These are phyloP conservation scores for Populus tomentosa DNA, from an alignment of 441 rosid species.

Conservation along the genomic window DNA sequence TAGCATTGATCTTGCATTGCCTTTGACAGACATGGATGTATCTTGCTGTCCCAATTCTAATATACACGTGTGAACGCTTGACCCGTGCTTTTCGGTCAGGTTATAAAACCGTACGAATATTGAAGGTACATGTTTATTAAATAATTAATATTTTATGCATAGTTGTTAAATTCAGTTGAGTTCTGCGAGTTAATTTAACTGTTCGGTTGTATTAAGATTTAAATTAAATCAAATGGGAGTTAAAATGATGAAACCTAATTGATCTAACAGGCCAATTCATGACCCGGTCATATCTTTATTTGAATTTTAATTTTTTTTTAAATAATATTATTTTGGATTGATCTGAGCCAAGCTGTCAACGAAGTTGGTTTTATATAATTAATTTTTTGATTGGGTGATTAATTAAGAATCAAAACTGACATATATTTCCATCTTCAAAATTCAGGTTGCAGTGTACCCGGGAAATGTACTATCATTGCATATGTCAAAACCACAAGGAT, in stretches of 20 bases:
- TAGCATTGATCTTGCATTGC: background rate
- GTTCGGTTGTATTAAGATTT: background rate
- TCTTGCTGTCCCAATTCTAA: slow-evolving; percentile 53
- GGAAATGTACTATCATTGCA: slow-evolving; percentile 77
- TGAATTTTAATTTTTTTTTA: too few relatives aligned
- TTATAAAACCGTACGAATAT: slow-evolving; percentile 52
- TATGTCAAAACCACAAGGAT: slow-evolving; percentile 81
- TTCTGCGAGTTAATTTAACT: fast-evolving
- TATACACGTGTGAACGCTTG: slow-evolving; percentile 57
- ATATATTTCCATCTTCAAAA: background rate
- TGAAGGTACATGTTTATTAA: slow-evolving; percentile 45
- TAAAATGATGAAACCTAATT: too few relatives aligned
- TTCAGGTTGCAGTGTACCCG: slow-evolving; percentile 78
- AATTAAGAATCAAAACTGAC: background rate
- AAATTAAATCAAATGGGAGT: too few relatives aligned
- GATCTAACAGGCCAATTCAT: fast-evolving
- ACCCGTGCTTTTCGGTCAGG: slow-evolving; percentile 67
- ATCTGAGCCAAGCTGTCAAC: too few relatives aligned
- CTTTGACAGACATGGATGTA: slow-evolving; percentile 80
- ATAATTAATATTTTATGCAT: background rate
- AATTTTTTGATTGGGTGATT: background rate
- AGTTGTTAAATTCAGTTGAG: background rate
- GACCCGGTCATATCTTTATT: too few relatives aligned
- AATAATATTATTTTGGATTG: too few relatives aligned
- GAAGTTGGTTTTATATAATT: too few relatives aligned